Evolutionary conservation across 176 grass and related monocot species (phyloP).

Genomic region (Phyllostachys edulis): DNA sequence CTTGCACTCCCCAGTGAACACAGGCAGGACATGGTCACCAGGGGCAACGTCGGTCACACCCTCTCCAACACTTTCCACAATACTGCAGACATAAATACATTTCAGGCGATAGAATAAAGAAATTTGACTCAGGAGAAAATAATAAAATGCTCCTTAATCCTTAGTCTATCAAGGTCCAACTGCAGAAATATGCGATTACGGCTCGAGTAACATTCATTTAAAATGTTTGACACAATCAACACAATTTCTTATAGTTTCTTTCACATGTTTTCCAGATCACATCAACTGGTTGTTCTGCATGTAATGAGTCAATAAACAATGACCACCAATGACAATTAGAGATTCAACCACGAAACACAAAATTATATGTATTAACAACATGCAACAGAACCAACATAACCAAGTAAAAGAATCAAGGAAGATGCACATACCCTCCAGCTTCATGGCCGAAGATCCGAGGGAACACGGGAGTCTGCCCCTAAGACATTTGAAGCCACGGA

Average conservation of each 20-base stretch:
- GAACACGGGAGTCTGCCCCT: constrained; percentile 86
- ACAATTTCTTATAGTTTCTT: neutral
- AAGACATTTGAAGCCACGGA: neutral
- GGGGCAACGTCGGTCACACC: constrained; percentile 74
- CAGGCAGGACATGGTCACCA: constrained; percentile 87
- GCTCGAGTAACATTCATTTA: neutral
- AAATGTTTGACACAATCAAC: neutral
- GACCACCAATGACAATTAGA: neutral
- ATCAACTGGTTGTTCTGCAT: neutral
- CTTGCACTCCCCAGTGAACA: constrained; percentile 91
- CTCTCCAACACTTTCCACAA: constrained; percentile 88
- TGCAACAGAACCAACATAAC: neutral
- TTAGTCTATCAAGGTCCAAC: neutral
- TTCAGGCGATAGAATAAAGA: neutral
- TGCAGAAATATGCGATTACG: neutral
- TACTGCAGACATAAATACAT: constrained; percentile 36
- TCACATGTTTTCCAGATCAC: neutral
- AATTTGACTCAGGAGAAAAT: neutral
- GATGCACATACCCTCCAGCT: constrained; percentile 68
- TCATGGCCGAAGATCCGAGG: constrained; percentile 96
- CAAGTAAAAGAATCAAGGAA: neutral
- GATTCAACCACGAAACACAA: neutral
- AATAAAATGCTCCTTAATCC: neutral
- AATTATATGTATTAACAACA: neutral
- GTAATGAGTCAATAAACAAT: neutral